Conservation (phyloP, 1,284 basidiomycete species). For the Malassezia japonica region DNA sequence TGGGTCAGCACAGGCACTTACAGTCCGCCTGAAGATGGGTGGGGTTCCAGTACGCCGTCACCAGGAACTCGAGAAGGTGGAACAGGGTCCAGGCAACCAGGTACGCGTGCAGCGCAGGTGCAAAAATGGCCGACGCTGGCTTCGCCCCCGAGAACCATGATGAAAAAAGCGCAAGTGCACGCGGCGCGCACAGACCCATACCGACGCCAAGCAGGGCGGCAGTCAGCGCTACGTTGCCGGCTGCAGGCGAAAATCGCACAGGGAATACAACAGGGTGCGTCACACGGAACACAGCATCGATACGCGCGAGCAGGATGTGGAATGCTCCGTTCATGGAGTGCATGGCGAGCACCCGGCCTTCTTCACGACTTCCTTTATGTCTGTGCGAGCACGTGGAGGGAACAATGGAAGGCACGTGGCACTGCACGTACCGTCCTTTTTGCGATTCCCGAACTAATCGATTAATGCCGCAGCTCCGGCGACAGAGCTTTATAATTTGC, state of each 20-base stretch:
- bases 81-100: conserved; percentile 53
- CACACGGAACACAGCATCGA: neutral
- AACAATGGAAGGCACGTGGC: neutral
- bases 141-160: neutral
- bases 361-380: neutral
- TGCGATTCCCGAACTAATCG: too few relatives aligned
- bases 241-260: neutral
- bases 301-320: neutral
- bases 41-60: conserved; percentile 89
- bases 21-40: conserved; percentile 86
- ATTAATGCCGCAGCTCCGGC: too few relatives aligned
- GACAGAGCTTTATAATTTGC: too few relatives aligned
- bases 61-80: conserved; percentile 87
- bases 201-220: conserved; percentile 9
- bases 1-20: conserved; percentile 52
- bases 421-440: too few relatives aligned
- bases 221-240: conserved; percentile 7
- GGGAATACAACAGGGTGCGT: conserved; percentile 5
- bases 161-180: neutral
- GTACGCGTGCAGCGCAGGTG: conserved; percentile 24
- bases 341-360: neutral
- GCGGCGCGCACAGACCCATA: conserved; percentile 7
- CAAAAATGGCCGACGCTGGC: neutral
- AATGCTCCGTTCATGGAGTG: too few relatives aligned
- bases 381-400: neutral